Evolutionary conservation across 768 basidiomycete species (phyloP).

Genomic region (Neoboletus brunneissimus): DNA sequence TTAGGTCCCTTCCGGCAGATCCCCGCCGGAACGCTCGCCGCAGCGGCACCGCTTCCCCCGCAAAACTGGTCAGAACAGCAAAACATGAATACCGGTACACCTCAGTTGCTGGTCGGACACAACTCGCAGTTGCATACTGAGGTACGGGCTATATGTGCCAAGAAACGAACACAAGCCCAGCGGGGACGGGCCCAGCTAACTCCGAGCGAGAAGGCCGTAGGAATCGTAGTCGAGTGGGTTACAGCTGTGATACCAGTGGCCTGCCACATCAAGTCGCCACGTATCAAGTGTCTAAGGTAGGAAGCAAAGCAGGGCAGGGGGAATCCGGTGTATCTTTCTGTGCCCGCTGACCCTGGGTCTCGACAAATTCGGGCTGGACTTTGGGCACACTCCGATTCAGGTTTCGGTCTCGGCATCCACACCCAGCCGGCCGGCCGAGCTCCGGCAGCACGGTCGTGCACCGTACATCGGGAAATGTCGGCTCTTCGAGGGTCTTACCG

Average conservation of each 20-base stretch:
- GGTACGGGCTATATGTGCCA: background rate
- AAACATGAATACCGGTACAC: background rate
- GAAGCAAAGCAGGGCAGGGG: slow-evolving; percentile 4
- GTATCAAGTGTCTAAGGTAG: background rate
- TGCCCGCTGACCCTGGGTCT: background rate
- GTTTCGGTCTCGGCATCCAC: background rate
- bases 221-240: background rate
- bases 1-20: slow-evolving; percentile 11
- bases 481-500: background rate
- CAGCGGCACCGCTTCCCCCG: background rate
- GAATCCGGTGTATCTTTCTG: no score
- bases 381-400: background rate
- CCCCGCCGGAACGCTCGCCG: slow-evolving; percentile 1
- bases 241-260: background rate
- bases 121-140: background rate
- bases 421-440: background rate
- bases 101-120: slow-evolving; percentile 10
- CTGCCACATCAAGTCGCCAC: background rate
- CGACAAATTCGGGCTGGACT: background rate
- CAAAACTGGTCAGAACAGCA: background rate
- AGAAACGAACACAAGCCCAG: background rate
- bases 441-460: background rate
- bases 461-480: background rate
- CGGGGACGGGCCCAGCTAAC: background rate
- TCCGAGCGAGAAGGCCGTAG: background rate